phyloP scores from a whole-genome alignment of 2,329 filamentous ascomycete genomes.

The Fonsecaea pedrosoi region DNA sequence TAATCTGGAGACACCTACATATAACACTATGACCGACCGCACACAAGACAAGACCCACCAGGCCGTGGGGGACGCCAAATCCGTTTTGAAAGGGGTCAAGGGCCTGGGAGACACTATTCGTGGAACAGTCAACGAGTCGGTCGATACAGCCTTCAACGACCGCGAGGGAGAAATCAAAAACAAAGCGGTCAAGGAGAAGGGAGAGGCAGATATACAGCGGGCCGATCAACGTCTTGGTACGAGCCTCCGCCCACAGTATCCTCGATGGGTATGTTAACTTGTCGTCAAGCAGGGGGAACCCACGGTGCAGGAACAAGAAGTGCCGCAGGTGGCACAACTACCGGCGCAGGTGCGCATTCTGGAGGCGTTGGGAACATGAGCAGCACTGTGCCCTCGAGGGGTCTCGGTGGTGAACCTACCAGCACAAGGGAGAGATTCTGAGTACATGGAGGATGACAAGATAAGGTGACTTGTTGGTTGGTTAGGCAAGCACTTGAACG shows the following conservation, averaged over 20 bases:
- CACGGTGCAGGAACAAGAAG: slow-evolving; percentile 12
- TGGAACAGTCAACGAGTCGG: slow-evolving; percentile 31
- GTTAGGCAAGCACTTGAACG: neutral
- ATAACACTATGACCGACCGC: slow-evolving; percentile 26
- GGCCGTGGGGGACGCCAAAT: slow-evolving; percentile 28
- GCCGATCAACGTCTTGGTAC: slow-evolving; percentile 27
- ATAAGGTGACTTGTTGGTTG: neutral
- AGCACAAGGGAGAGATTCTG: slow-evolving; percentile 25
- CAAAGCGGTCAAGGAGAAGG: slow-evolving; percentile 31
- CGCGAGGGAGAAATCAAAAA: slow-evolving; percentile 29
- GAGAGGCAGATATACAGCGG: slow-evolving; percentile 23
- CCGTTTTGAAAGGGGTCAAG: slow-evolving; percentile 31
- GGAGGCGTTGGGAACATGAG: slow-evolving; percentile 33
- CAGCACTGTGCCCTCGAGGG: slow-evolving; percentile 18
- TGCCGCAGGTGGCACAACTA: slow-evolving; percentile 22
- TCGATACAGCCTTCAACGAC: slow-evolving; percentile 34
- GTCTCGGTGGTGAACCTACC: slow-evolving; percentile 25
- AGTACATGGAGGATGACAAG: neutral
- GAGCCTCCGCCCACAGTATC: neutral
- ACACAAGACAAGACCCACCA: slow-evolving; percentile 27
- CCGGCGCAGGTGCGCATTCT: slow-evolving; percentile 31
- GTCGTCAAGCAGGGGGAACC: slow-evolving; percentile 15
- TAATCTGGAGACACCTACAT: neutral
- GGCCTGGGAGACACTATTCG: slow-evolving; percentile 34
- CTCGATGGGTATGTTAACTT: neutral